Evolutionary conservation across 2,329 filamentous ascomycete genomes (phyloP), one percentile per base, ranked within the genome.

Genomic region (Cercospora sesami): DNA sequence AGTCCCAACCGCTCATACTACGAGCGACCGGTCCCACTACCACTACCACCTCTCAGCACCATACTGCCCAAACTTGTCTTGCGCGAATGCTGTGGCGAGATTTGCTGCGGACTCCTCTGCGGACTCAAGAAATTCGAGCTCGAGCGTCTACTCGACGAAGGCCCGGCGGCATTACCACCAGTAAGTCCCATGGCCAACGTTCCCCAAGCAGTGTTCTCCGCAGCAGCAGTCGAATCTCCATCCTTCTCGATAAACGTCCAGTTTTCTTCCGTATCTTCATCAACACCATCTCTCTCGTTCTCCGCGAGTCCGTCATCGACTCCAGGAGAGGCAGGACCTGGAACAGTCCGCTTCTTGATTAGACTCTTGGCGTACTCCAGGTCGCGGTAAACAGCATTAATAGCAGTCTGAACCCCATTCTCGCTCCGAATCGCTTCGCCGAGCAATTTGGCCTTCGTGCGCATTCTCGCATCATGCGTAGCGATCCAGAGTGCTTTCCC

Each of bases 301-400:
- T 71, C 73, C 33, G 31, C 7, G 14, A 31, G 4, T 4, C 9
- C 60, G 9, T 51, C 36, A 14, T 31, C 60, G 9, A 78, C 80
- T 4, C 62, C 73, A 55, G 70, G 61, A 8, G 65, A 64, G 28
- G 60, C 66, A 26, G 65, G 48, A n/a, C 33, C 26, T 28, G 58
- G 26, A 21, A 45, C 65, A 53, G 45, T 53, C 28, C 59, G 63
- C 59, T 70, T 72, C 79, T 91, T 91, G 78, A 97, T 91, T 55
- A 98, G 84, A 16, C 90, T 90, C 79, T 88, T 91, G 42, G 95
- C 94, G 75, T 97, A 97, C 77, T 98, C 95, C 65, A 98, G 86
- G 78, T 98, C 94, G 51, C 95, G 91, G 78, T 98, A 99, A 66
- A 99, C 92, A 68, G 89, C 91, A 79, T 97, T 92, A 70, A 98